Base-by-base conservation (phyloP, 83 land plant species). In the Diphasiastrum complanatum region DNA sequence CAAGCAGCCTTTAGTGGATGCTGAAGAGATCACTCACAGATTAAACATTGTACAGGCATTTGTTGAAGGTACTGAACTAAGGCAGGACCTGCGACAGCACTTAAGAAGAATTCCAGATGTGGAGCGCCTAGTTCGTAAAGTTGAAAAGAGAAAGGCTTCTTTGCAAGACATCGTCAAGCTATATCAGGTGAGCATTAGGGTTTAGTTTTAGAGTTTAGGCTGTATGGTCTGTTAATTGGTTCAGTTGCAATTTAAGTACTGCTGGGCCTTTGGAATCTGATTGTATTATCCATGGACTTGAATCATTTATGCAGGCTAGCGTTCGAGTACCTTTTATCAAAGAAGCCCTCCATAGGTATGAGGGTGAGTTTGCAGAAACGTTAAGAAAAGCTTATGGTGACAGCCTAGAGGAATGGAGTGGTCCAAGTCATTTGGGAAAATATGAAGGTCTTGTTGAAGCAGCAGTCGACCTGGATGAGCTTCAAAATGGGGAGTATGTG, bases 401-500 rank as follows among this genome's bases (percentile, higher is more conserved):
- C 36, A 69, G 63, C 1, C 65, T 93, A n/a, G 74, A 74, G 33
- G 22, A 27, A 25, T 81, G 79, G 82, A 83, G 75, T 6, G 79
- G 81, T 57, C 75, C 85, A 38, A 79, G 81, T 23, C 91, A 85
- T 58, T 58, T 93, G 55, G 83, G 79, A 26, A 88, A 76, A 71
- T 93, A 83, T 68, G 77, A 82, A 73, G 82, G 65, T 41, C 86
- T 93, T 40, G 87, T 93, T 30, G 98, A 93, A 60, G 64, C 75
- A 51, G 68, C 96, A 67, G 79, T 93, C 41, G 98, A 93, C 67
- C 81, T 93, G 48, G 86, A 89, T 33, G 81, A 85, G 66, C 80
- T 93, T 45, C 91, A 93, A 50, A 85, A 83, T 81, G 98, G 98
- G 14, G 96, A 93, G 51, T 93, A 88, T 72, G 89, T 93, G 78